Evolutionary conservation across 352 stramenopile species (phyloP).

Genomic region (Globisporangium spinosum): DNA sequence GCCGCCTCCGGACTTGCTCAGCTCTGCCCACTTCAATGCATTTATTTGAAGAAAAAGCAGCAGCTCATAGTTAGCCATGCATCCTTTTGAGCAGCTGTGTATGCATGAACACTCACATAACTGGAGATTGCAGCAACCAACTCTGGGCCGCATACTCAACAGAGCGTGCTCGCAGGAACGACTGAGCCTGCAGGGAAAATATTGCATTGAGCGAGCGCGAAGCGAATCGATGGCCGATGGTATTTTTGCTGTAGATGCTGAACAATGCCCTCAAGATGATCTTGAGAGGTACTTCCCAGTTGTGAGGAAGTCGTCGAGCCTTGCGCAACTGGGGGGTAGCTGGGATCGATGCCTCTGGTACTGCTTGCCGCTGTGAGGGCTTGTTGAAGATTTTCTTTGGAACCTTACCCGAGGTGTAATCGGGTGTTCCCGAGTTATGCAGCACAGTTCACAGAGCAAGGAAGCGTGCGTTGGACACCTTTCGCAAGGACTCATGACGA

Average conservation of each 20-base stretch:
- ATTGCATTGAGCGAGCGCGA: conserved; percentile 47
- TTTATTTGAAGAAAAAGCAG: conserved; percentile 3
- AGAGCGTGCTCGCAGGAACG: conserved; percentile 29
- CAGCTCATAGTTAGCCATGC: neutral
- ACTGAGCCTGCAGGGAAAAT: conserved; percentile 32
- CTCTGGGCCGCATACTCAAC: conserved; percentile 32
- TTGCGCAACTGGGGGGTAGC: conserved; percentile 22
- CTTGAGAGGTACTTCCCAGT: conserved; percentile 13
- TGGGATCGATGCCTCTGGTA: conserved; percentile 32
- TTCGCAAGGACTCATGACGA: too few species aligned
- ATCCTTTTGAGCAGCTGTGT: too few species aligned
- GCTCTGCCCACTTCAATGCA: conserved; percentile 32
- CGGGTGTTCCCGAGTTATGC: too few species aligned
- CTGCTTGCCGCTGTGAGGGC: conserved; percentile 24
- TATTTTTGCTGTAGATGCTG: conserved; percentile 35
- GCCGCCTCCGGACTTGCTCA: conserved; percentile 28
- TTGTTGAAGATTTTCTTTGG: conserved; percentile 26
- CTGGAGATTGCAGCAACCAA: conserved; percentile 30
- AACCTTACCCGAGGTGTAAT: conserved; percentile 35
- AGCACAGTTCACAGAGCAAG: too few species aligned
- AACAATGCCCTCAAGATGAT: conserved; percentile 37
- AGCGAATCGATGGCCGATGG: conserved; percentile 46
- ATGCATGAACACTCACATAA: conserved; percentile 35
- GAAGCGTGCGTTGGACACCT: too few species aligned
- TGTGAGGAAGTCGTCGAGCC: conserved; percentile 15